Evolutionary conservation across 2,329 filamentous ascomycete genomes (phyloP).

Genomic region (Pyrenochaeta sp.): DNA sequence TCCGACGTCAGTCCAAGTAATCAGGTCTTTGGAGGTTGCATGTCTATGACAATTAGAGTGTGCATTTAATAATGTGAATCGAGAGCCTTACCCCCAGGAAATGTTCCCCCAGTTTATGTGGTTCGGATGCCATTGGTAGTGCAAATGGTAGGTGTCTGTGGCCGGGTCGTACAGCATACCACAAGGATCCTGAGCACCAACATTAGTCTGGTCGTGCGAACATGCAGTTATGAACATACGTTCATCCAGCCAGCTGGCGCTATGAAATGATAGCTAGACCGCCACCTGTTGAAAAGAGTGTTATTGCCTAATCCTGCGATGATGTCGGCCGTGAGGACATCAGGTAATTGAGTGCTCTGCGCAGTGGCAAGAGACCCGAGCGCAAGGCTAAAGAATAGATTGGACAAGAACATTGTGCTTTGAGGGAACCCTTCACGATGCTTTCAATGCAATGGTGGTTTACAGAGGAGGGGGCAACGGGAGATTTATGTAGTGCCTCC

Average conservation of each 20-base stretch:
- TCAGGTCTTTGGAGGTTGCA: constrained; percentile 60
- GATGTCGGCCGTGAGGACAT: constrained; percentile 37
- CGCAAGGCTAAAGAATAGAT: constrained; percentile 34
- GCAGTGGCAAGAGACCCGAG: constrained; percentile 32
- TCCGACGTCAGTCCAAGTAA: constrained; percentile 56
- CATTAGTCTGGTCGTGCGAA: not conserved
- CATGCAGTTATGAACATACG: constrained; percentile 20
- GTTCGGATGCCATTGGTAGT: constrained; percentile 62
- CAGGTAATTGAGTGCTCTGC: constrained; percentile 30
- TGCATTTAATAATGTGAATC: constrained; percentile 9
- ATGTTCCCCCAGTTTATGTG: constrained; percentile 60
- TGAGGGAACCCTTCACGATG: constrained; percentile 3
- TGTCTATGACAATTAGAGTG: constrained; percentile 57
- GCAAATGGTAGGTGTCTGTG: constrained; percentile 60
- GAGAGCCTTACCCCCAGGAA: constrained; percentile 39
- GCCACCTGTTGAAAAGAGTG: constrained; percentile 59
- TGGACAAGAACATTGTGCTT: constrained; percentile 31
- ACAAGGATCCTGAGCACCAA: constrained; percentile 55
- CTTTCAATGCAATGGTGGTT: not conserved
- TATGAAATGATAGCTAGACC: constrained; percentile 56
- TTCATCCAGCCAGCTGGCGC: constrained; percentile 61
- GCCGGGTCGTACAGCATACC: constrained; percentile 60
- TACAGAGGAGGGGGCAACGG: constrained; percentile 12
- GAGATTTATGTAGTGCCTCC: constrained; percentile 24
- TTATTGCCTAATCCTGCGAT: constrained; percentile 54